phyloP scores from a whole-genome alignment of 2,329 filamentous ascomycete species.

The Cladophialophora psammophila region DNA sequence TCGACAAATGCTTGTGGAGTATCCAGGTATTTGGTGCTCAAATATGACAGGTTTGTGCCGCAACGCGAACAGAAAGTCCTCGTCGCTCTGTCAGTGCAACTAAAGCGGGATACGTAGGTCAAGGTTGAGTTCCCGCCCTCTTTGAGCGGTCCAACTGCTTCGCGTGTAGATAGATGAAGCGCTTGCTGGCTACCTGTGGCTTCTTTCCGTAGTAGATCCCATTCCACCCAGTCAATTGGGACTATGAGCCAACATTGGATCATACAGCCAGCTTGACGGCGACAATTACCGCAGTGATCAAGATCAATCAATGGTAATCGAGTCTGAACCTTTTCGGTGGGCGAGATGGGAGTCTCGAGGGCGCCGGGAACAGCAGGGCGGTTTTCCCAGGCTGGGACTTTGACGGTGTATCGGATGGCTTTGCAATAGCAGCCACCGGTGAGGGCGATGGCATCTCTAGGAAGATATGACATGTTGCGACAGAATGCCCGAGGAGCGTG shows the following conservation, averaged over 20 bases:
- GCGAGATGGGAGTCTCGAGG: conserved; percentile 28
- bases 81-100: conserved; percentile 38
- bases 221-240: conserved; percentile 42
- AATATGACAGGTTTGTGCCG: conserved; percentile 42
- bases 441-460: conserved; percentile 36
- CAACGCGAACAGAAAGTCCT: conserved; percentile 44
- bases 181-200: background rate
- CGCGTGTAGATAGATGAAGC: conserved; percentile 21
- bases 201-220: conserved; percentile 34
- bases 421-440: conserved; percentile 44
- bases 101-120: conserved; percentile 30
- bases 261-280: conserved; percentile 28
- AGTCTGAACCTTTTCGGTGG: conserved; percentile 31
- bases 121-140: conserved; percentile 28
- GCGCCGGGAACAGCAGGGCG: conserved; percentile 31
- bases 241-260: conserved; percentile 43
- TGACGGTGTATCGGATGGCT: conserved; percentile 43
- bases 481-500: background rate
- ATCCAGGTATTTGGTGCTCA: conserved; percentile 20
- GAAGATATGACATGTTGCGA: conserved; percentile 28
- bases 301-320: conserved; percentile 39
- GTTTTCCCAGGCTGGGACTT: conserved; percentile 35
- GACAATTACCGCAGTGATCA: conserved; percentile 44
- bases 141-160: conserved; percentile 22
- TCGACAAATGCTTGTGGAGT: conserved; percentile 37